These are phyloP conservation scores for Cupressus sempervirens DNA, from an alignment of 75 land plant genomes.

Conservation along the genomic window DNA sequence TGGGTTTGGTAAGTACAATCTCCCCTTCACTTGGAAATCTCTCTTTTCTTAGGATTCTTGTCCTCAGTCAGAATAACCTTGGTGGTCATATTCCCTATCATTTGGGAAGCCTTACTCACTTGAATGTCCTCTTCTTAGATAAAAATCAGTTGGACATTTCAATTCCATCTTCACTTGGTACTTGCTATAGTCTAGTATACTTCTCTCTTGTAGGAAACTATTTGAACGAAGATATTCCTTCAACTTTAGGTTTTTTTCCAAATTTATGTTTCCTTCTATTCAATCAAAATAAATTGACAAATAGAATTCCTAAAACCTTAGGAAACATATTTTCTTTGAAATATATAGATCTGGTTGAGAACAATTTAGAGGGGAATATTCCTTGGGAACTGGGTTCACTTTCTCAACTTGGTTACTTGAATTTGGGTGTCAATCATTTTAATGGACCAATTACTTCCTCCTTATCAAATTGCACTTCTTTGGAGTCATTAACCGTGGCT, in stretches of 20 bases:
- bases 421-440: neutral
- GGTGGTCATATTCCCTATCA: constrained; percentile 58
- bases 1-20: constrained; percentile 16
- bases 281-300: constrained; percentile 58
- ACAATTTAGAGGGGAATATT: constrained; percentile 63
- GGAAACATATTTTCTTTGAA: constrained; percentile 54
- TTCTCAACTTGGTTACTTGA: neutral
- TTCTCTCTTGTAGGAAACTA: constrained; percentile 66
- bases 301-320: constrained; percentile 51
- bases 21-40: constrained; percentile 5
- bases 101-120: constrained; percentile 42
- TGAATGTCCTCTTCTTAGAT: constrained; percentile 51
- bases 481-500: neutral
- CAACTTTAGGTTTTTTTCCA: constrained; percentile 43
- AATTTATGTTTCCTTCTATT: constrained; percentile 48
- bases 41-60: constrained; percentile 20
- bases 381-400: constrained; percentile 25
- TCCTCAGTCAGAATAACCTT: constrained; percentile 70
- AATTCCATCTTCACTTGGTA: constrained; percentile 63
- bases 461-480: neutral
- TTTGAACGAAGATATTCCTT: constrained; percentile 69
- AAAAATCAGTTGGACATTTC: constrained; percentile 56
- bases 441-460: neutral
- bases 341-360: constrained; percentile 57
- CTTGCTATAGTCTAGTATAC: constrained; percentile 42